Evolutionary conservation across 148 eudicot species (phyloP), one percentile per base, ranked within the genome.

Genomic region (Limonium bicolor): DNA sequence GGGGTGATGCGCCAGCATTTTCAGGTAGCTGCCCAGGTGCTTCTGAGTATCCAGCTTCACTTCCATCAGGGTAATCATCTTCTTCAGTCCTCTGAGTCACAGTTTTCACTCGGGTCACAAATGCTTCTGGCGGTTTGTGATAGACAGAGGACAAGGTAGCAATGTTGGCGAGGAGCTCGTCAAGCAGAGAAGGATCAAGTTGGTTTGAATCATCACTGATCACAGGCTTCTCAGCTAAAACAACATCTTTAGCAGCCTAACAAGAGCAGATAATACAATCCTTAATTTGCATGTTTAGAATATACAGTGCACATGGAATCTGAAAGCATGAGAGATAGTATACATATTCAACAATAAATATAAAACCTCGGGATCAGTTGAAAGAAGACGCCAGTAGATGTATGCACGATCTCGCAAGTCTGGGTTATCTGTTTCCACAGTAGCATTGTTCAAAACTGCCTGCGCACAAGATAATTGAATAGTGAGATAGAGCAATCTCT

Each of bases 191-290:
- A 51, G 94, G 50, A 46, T 88, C 97, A 13, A 88, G 79, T 54
- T 71, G 94, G 69, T 88, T 88, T 19, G 97, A 88, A 69, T 84
- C 93, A 46, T 90, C 97, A 63, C 75, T 75, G 33, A 90, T 90
- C 75, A 90, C 95, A 35, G 97, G 97, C 65, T 90, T 90, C 64
- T 90, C 97, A 46, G 95, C 97, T 52, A 90, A 58, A 41, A 90
- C 97, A 25, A 90, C 95, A 68, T 90, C 97, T 61, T 90, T 90
- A 36, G 97, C 97, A 9, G 97, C 97, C 97, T 90, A 72, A 28
- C 54, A 7, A 36, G 9, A 21, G 30, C 10, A 47, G 2, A 27
- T 41, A 25, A 27, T 14, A 9, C 27, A n/a, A n/a, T n/a, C n/a
- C n/a, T n/a, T n/a, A n/a, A n/a, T n/a, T n/a, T n/a, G n/a, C n/a